These are phyloP conservation scores for Colletotrichum endophyticum DNA, from an alignment of 2,329 filamentous ascomycete genomes.

Conservation along the genomic window DNA sequence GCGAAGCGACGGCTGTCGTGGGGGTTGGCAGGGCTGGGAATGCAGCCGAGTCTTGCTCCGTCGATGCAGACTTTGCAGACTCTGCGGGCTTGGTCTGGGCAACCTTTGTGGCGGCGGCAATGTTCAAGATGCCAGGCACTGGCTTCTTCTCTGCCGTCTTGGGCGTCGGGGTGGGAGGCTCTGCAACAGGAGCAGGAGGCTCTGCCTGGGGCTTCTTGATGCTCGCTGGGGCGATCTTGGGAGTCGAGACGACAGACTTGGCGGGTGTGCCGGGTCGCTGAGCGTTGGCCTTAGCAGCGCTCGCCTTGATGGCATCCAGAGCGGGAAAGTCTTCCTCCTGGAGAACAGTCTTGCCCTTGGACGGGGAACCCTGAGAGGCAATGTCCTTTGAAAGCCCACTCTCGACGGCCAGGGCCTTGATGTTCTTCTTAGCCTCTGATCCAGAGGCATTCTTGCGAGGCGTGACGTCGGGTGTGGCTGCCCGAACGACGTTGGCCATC, in stretches of 20 bases:
- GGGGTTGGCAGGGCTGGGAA: slow-evolving; percentile 58
- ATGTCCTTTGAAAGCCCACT: slow-evolving; percentile 53
- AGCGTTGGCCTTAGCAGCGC: slow-evolving; percentile 41
- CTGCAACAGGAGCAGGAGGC: background rate
- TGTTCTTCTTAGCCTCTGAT: slow-evolving; percentile 44
- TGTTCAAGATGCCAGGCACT: slow-evolving; percentile 50
- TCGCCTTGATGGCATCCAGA: slow-evolving; percentile 50
- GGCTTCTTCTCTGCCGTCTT: slow-evolving; percentile 41
- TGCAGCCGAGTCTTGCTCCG: slow-evolving; percentile 41
- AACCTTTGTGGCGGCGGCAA: slow-evolving; percentile 51
- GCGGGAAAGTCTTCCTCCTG: slow-evolving; percentile 70
- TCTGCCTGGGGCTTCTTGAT: slow-evolving; percentile 36
- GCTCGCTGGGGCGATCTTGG: slow-evolving; percentile 36
- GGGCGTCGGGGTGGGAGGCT: slow-evolving; percentile 12
- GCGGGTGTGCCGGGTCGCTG: slow-evolving; percentile 33
- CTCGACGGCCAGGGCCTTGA: slow-evolving; percentile 50
- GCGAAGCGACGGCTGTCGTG: slow-evolving; percentile 53
- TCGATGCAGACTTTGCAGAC: slow-evolving; percentile 21
- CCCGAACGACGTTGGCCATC: slow-evolving; percentile 15
- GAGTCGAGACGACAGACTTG: slow-evolving; percentile 37
- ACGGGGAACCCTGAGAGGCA: slow-evolving; percentile 39
- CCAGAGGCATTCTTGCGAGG: slow-evolving; percentile 32
- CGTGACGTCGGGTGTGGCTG: slow-evolving; percentile 36
- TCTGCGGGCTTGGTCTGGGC: slow-evolving; percentile 33
- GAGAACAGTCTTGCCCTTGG: slow-evolving; percentile 35